Evolutionary conservation across 2,329 filamentous ascomycete genomes (phyloP).

Genomic region (Beauveria asiatica): DNA sequence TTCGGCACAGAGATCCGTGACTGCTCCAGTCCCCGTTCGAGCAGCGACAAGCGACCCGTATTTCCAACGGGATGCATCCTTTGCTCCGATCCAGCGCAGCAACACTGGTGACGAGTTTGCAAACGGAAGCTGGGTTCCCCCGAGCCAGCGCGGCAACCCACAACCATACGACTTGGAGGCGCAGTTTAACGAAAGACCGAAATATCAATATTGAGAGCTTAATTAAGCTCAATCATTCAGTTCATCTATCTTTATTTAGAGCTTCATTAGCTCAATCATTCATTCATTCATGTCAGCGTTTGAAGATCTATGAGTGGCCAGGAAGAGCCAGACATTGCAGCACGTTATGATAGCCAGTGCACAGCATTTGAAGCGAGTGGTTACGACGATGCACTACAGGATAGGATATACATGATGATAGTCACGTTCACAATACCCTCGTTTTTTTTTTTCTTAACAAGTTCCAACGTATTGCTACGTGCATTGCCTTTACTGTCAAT

Average conservation of each 20-base stretch:
- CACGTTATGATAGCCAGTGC: conserved; percentile 3
- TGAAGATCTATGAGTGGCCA: conserved; percentile 1
- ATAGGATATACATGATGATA: conserved; percentile 6
- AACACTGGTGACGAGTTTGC: background rate
- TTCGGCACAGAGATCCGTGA: conserved; percentile 37
- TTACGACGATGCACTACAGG: background rate
- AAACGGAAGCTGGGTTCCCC: background rate
- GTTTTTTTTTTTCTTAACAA: background rate
- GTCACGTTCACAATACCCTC: background rate
- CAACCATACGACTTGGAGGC: conserved; percentile 31
- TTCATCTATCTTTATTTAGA: too few species aligned
- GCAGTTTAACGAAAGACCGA: conserved; percentile 16
- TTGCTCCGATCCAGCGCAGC: background rate
- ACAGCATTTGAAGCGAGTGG: background rate
- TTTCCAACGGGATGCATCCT: background rate
- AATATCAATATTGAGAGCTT: background rate
- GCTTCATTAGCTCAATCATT: background rate
- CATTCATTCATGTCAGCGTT: background rate
- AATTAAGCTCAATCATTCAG: too few species aligned
- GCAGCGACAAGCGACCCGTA: conserved; percentile 21
- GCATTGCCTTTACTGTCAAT: too few species aligned
- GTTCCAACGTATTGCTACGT: too few species aligned
- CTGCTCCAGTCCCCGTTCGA: conserved; percentile 28
- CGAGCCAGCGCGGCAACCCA: conserved; percentile 19
- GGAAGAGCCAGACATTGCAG: background rate